phyloP scores from a whole-genome alignment of 1,284 basidiomycete genomes.

The Cryptococcus sp. region DNA sequence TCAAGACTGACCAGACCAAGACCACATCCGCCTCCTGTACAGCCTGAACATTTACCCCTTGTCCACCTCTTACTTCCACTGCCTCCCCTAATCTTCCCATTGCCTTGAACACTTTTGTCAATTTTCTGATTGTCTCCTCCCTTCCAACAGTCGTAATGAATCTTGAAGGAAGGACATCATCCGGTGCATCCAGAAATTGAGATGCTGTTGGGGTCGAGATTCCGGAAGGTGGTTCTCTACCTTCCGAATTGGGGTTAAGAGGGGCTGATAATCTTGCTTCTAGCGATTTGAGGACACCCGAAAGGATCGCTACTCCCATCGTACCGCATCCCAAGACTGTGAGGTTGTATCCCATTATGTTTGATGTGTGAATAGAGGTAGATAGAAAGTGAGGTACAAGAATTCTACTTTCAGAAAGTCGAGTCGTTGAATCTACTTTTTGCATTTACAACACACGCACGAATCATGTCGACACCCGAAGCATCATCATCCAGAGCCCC shows the following conservation, averaged over 20 bases:
- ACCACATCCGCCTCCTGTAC: slow-evolving; percentile 76
- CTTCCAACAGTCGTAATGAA: slow-evolving; percentile 86
- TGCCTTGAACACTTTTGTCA: slow-evolving; percentile 61
- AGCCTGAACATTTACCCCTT: slow-evolving; percentile 64
- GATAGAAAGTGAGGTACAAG: neutral
- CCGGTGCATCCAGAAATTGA: slow-evolving; percentile 50
- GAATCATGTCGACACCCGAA: neutral
- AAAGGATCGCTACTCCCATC: slow-evolving; percentile 95
- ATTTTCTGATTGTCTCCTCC: slow-evolving; percentile 69
- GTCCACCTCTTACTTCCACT: slow-evolving; percentile 65
- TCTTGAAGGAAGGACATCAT: slow-evolving; percentile 66
- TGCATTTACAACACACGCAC: neutral
- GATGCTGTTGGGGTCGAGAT: slow-evolving; percentile 65
- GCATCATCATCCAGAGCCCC: slow-evolving; percentile 1
- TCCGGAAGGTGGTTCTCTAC: slow-evolving; percentile 72
- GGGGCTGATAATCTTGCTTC: slow-evolving; percentile 33
- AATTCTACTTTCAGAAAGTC: neutral
- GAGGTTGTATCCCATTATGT: slow-evolving; percentile 51
- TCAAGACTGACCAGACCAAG: slow-evolving; percentile 66
- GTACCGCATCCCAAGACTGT: slow-evolving; percentile 85
- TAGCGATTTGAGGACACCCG: slow-evolving; percentile 54
- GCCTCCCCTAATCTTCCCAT: slow-evolving; percentile 55
- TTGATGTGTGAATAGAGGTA: neutral
- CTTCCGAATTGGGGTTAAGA: slow-evolving; percentile 9
- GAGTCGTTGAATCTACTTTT: neutral